Evolutionary conservation across 352 stramenopile species (phyloP).

Genomic region (Phytopythium vexans): DNA sequence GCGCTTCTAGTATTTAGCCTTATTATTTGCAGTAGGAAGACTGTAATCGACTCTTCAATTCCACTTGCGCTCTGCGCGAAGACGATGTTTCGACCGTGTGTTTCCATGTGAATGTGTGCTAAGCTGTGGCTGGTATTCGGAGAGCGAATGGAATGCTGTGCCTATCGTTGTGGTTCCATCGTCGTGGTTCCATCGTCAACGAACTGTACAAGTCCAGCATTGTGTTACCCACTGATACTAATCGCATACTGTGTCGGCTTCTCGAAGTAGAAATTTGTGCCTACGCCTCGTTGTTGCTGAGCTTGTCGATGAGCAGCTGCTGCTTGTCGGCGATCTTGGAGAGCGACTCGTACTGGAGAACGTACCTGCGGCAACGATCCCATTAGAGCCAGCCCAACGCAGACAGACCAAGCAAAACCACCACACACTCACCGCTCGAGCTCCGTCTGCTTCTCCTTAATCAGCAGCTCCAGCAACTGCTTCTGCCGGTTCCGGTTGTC

Average conservation of each 20-base stretch:
- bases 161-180: neutral
- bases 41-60: conserved; percentile 2
- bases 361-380: conserved; percentile 46
- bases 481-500: conserved; percentile 82
- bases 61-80: neutral
- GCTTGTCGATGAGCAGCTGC: conserved; percentile 77
- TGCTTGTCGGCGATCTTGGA: conserved; percentile 79
- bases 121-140: too few relatives aligned
- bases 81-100: conserved; percentile 1
- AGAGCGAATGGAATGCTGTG: neutral
- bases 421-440: conserved; percentile 48
- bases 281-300: conserved; percentile 87
- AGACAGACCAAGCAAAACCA: neutral
- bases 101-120: neutral
- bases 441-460: conserved; percentile 83
- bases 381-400: conserved; percentile 6
- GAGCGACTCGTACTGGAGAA: conserved; percentile 75
- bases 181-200: neutral
- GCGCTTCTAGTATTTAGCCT: conserved; percentile 29
- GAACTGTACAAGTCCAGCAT: conserved; percentile 1
- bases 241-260: too few relatives aligned
- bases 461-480: conserved; percentile 71
- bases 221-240: neutral
- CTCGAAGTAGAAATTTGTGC: neutral
- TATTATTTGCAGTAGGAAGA: conserved; percentile 47